These are phyloP conservation scores for Malassezia brasiliensis DNA, from an alignment of 1,284 basidiomycete genomes.

Conservation along the genomic window DNA sequence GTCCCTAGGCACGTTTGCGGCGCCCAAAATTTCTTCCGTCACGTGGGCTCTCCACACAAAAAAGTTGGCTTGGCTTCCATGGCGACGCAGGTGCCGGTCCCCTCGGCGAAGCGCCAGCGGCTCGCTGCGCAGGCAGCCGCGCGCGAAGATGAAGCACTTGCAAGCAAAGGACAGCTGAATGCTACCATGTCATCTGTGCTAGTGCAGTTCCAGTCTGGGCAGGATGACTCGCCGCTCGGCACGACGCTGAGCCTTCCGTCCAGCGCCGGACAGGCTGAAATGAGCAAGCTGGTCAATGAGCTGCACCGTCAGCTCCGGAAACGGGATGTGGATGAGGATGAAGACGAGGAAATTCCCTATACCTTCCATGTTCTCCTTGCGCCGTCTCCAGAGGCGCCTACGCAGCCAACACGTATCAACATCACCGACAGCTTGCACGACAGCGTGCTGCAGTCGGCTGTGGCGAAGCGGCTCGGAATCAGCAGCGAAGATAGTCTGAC, in stretches of 20 bases:
- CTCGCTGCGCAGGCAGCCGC: slow-evolving; percentile 24
- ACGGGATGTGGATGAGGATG: slow-evolving; percentile 20
- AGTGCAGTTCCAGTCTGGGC: slow-evolving; percentile 40
- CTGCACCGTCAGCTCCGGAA: slow-evolving; percentile 28
- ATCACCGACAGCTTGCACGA: slow-evolving; percentile 34
- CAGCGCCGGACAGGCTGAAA: slow-evolving; percentile 34
- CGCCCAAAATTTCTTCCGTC: slow-evolving; percentile 18
- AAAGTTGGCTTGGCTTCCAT: slow-evolving; percentile 15
- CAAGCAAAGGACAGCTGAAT: slow-evolving; percentile 29
- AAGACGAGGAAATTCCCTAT: slow-evolving; percentile 43
- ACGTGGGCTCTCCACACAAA: slow-evolving; percentile 11
- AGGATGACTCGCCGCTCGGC: slow-evolving; percentile 34
- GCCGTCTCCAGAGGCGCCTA: slow-evolving; percentile 12
- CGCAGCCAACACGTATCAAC: slow-evolving; percentile 26
- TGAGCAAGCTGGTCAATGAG: slow-evolving; percentile 40
- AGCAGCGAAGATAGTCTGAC: slow-evolving; percentile 43
- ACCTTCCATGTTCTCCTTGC: slow-evolving; percentile 41
- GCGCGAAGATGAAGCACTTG: slow-evolving; percentile 23
- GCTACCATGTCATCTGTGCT: slow-evolving; percentile 34
- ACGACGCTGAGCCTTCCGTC: slow-evolving; percentile 42
- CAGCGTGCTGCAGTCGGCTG: slow-evolving; percentile 30
- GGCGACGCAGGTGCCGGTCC: slow-evolving; percentile 36
- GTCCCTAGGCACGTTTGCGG: not conserved
- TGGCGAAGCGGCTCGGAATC: slow-evolving; percentile 36
- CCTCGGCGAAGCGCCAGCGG: slow-evolving; percentile 35